Base-by-base conservation (phyloP, 441 rosid genomes). In the Aquilaria agallochum region DNA sequence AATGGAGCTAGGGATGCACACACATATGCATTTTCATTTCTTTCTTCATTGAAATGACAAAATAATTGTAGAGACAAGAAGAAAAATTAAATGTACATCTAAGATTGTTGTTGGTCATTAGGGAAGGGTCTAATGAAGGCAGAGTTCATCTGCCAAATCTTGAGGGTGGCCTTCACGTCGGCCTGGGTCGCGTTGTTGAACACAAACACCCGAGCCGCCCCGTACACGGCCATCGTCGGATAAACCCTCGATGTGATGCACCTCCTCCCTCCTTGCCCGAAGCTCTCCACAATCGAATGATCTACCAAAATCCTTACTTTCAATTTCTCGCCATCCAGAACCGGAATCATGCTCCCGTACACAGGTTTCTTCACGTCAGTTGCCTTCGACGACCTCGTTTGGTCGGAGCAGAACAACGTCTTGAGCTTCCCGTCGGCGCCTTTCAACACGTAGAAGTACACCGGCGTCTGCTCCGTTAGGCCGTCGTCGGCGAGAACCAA, bases 281-380 rank as follows among this genome's bases (percentile, higher is more conserved):
- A 91, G 57, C 79, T 82, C 75, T 91, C 97, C 7, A 91, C 83
- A 53, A 91, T 89, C 1, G 97, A 87, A 75, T 91, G 97, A 74
- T 91, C 97, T 59, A 88, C 96, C 85, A 91, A 64, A 31, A 86
- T 69, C 73, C 96, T 83, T 77, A 91, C 64, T 0, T 79, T 69
- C 8, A 83, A 48, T 54, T 86, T 88, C 69, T 91, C 97, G 20
- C 81, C 87, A 20, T 80, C 72, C 0, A 88, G 76, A 5, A 88
- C 96, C 0, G 96, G 97, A 60, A 88, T 81, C n/a, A 73, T 70
- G 71, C 77, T 71, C 4, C 97, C 96, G 31, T 83, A 81, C 33
- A 83, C 74, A 10, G 63, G 74, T 64, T 91, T 91, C n/a, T 68
- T 65, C 9, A 91, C 96, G 64, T 88, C 96, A 55, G 50, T 64